Percentiles rank a stretch among this genome's conserved stretches.
phyloP scores from a whole-genome alignment of 2,329 filamentous ascomycete species.

The Fonsecaea nubica region DNA sequence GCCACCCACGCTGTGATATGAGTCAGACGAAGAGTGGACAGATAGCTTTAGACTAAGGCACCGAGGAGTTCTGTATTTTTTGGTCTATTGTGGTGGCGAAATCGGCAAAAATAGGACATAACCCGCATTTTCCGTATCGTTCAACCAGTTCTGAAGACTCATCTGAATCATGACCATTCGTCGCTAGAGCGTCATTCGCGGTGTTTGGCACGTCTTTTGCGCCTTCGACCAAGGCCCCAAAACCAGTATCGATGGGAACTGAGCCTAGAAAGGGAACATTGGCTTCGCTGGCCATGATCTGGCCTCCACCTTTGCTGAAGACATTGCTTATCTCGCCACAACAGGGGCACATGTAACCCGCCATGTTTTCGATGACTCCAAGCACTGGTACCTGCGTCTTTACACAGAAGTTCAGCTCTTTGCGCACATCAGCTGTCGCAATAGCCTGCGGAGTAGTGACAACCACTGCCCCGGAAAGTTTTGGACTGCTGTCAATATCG shows the following conservation, averaged over 20 bases:
- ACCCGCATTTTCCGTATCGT: constrained; percentile 36
- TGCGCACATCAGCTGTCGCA: constrained; percentile 89
- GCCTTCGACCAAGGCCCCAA: constrained; percentile 83
- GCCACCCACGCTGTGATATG: neutral
- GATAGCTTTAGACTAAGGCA: neutral
- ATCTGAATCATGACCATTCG: constrained; percentile 23
- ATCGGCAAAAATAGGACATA: constrained; percentile 35
- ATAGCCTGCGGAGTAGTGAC: constrained; percentile 97
- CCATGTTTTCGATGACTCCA: constrained; percentile 96
- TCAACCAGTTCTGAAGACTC: constrained; percentile 33
- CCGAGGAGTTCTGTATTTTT: constrained; percentile 19
- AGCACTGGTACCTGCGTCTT: constrained; percentile 82
- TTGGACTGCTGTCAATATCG: constrained; percentile 51
- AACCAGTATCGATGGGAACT: constrained; percentile 91
- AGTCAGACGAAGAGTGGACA: neutral
- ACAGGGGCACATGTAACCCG: constrained; percentile 61
- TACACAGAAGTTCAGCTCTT: constrained; percentile 89
- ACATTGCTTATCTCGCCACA: constrained; percentile 87
- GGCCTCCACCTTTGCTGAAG: constrained; percentile 88
- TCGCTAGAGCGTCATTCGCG: neutral
- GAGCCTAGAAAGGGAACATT: constrained; percentile 81
- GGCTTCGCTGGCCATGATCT: constrained; percentile 88
- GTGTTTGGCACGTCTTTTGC: constrained; percentile 19
- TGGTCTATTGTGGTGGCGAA: constrained; percentile 35
- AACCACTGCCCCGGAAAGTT: constrained; percentile 85